Evolutionary conservation across 331 rosid species (phyloP).

Genomic region (Malus hybrid): DNA sequence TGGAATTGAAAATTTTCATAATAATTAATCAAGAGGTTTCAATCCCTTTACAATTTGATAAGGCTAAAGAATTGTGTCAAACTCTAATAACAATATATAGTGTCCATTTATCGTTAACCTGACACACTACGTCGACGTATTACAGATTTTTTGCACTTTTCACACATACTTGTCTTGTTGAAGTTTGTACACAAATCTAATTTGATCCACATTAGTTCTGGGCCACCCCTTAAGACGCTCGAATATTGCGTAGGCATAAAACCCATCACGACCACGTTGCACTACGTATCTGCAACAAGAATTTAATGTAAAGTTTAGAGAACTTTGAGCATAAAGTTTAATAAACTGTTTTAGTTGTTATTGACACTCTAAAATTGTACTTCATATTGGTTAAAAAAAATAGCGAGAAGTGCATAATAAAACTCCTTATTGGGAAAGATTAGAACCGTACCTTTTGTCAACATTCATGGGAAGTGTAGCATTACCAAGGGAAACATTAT

Average conservation of each 20-base stretch:
- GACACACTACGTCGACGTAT: too few relatives aligned
- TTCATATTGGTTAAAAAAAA: too few relatives aligned
- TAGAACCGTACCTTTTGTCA: slow-evolving; percentile 53
- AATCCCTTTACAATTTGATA: too few relatives aligned
- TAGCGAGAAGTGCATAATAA: too few relatives aligned
- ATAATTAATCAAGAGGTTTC: background rate
- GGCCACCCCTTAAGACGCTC: slow-evolving; percentile 53
- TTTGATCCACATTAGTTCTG: slow-evolving; percentile 32
- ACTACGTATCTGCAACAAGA: slow-evolving; percentile 46
- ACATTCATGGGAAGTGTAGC: slow-evolving; percentile 38
- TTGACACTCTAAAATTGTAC: too few relatives aligned
- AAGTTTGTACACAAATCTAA: slow-evolving; percentile 56
- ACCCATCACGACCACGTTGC: slow-evolving; percentile 51
- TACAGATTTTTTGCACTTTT: too few relatives aligned
- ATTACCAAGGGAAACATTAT: slow-evolving; percentile 26
- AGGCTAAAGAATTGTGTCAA: background rate
- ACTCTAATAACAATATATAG: background rate
- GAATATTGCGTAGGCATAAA: slow-evolving; percentile 51
- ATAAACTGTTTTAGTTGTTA: background rate
- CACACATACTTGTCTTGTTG: slow-evolving; percentile 26
- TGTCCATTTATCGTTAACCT: too few relatives aligned
- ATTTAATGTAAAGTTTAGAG: background rate
- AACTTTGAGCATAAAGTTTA: background rate
- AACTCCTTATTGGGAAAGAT: too few relatives aligned
- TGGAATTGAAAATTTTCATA: background rate